These are phyloP conservation scores for Cadophora gregata DNA, from an alignment of 2,329 filamentous ascomycete species.

Conservation along the genomic window DNA sequence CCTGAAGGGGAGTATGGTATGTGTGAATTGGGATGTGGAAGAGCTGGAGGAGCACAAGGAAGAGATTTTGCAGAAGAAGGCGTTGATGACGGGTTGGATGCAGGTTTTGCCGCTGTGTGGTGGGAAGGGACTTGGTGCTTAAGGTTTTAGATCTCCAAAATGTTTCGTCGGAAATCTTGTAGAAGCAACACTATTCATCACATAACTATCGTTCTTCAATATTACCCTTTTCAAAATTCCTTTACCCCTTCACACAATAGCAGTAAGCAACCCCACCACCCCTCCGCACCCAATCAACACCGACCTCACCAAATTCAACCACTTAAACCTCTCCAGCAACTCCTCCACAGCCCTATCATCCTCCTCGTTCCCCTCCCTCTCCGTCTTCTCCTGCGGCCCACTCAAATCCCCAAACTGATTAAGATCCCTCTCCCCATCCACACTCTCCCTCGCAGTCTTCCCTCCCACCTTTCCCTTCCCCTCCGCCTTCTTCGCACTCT, in stretches of 20 bases:
- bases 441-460: slow-evolving; percentile 4
- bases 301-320: slow-evolving; percentile 13
- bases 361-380: not conserved
- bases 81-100: slow-evolving; percentile 36
- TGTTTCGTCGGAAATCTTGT: no score
- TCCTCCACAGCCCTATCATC: not conserved
- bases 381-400: slow-evolving; percentile 15
- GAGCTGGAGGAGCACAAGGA: slow-evolving; percentile 43
- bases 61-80: slow-evolving; percentile 41
- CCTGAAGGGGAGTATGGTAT: slow-evolving; percentile 44
- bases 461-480: not conserved
- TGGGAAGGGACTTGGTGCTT: slow-evolving; percentile 29
- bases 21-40: slow-evolving; percentile 47
- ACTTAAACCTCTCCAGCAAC: slow-evolving; percentile 16
- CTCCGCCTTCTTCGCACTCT: not conserved
- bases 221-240: not conserved
- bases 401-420: slow-evolving; percentile 17
- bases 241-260: not conserved
- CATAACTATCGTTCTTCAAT: no score
- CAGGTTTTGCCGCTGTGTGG: slow-evolving; percentile 27
- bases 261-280: slow-evolving; percentile 13
- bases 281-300: slow-evolving; percentile 18
- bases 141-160: no score
- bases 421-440: slow-evolving; percentile 10
- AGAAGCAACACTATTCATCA: not conserved